phyloP scores from a whole-genome alignment of 345 rosid genomes.

The Euclidium syriacum region DNA sequence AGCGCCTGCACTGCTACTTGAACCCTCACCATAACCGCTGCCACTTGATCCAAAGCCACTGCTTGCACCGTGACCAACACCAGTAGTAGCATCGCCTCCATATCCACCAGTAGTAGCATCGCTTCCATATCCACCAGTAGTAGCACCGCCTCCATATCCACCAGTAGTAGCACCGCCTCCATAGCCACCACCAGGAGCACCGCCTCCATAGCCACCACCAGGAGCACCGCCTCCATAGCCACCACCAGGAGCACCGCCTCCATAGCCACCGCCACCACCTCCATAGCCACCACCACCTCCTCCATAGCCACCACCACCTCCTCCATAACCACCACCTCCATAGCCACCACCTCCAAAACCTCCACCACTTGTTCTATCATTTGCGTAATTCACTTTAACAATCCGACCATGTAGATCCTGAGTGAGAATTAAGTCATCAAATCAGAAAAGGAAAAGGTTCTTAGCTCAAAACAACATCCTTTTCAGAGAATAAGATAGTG shows the following conservation, averaged over 20 bases:
- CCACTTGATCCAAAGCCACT: constrained; percentile 29
- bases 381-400: constrained; percentile 76
- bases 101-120: neutral
- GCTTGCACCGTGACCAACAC: constrained; percentile 21
- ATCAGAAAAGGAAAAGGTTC: neutral
- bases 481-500: neutral
- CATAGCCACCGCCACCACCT: neutral
- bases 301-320: constrained; percentile 11
- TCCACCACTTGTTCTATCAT: constrained; percentile 52
- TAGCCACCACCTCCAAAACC: constrained; percentile 29
- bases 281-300: constrained; percentile 35
- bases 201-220: neutral
- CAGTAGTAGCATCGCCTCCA: neutral
- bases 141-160: constrained; percentile 28
- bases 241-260: constrained; percentile 3
- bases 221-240: constrained; percentile 10
- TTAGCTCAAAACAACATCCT: neutral
- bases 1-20: constrained; percentile 20
- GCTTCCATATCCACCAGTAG: constrained; percentile 12
- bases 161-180: constrained; percentile 23
- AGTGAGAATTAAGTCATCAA: neutral
- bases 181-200: constrained; percentile 9
- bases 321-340: constrained; percentile 25
- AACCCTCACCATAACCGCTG: constrained; percentile 23
- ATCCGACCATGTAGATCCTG: constrained; percentile 81